Evolutionary conservation across 768 basidiomycete species (phyloP).

Genomic region (Trametes punicea): DNA sequence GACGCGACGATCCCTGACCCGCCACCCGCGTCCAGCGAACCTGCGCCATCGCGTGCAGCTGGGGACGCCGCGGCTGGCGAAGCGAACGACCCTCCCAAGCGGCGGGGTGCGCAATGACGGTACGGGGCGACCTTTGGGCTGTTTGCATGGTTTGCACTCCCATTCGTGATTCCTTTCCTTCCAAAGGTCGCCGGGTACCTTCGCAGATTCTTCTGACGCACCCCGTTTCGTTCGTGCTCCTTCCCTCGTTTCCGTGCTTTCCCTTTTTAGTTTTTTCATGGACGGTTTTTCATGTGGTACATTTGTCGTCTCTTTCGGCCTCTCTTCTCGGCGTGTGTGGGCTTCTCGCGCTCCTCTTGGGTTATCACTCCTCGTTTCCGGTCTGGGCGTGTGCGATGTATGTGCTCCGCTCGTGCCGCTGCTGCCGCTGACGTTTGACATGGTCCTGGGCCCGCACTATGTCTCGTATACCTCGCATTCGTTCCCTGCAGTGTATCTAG

Average conservation of each 20-base stretch:
- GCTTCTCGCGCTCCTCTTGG: slow-evolving; percentile 8
- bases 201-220: slow-evolving; percentile 37
- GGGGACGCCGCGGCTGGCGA: background rate
- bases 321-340: background rate
- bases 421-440: background rate
- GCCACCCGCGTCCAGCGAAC: background rate
- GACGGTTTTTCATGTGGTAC: slow-evolving; percentile 19
- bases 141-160: slow-evolving; percentile 41
- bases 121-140: slow-evolving; percentile 48
- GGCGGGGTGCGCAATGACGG: slow-evolving; percentile 38
- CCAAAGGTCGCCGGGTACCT: slow-evolving; percentile 49
- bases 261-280: slow-evolving; percentile 14
- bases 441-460: slow-evolving; percentile 9
- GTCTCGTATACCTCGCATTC: slow-evolving; percentile 20
- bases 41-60: background rate
- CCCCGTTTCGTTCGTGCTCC: background rate
- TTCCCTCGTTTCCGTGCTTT: background rate
- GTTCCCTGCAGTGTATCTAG: slow-evolving; percentile 14
- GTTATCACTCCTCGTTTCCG: slow-evolving; percentile 27
- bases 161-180: slow-evolving; percentile 39
- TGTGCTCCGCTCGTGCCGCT: background rate
- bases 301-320: slow-evolving; percentile 6
- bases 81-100: slow-evolving; percentile 6
- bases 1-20: background rate
- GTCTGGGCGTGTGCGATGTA: slow-evolving; percentile 24